Base-by-base conservation (phyloP, 306 rosid genomes). In the Cicer cuneatum region DNA sequence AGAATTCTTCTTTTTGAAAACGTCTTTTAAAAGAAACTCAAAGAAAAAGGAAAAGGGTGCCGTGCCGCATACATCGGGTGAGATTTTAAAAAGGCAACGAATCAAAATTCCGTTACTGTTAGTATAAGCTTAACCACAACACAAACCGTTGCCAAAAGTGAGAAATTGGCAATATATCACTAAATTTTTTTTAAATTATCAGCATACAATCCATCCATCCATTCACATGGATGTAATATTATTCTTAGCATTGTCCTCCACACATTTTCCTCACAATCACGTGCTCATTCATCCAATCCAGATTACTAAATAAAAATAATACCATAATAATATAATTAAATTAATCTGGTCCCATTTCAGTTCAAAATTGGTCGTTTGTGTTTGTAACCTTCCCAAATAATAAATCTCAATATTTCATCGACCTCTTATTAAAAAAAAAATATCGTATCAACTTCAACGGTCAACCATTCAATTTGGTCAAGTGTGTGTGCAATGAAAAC, bases 301-400 rank as follows among this genome's bases (percentile, higher is more conserved):
- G 24, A 21, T 21, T 21, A 21, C 24, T 21, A 21, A 21, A 39
- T 61, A 40, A 0, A 7, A 14, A 29, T 13, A 66, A 21, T 21
- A 21, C 24, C 24, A 21, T 21, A 21, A 21, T 21, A 21, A 21
- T 21, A 21, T 21, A 21, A 21, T 21, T 21, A 21, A 21, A 21
- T 21, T 21, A 45, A 54, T 18, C 9, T 15, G 10, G 5, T 42
- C 42, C 8, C 10, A 35, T 39, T 39, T 42, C 40, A 7, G 15
- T 29, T 59, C 42, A 59, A 37, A 33, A 5, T 35, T 35, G 38
- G 56, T 70, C 45, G 61, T 21, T 52, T 18, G 54, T 73, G 65
- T 66, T 74, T 5, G 52, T 51, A 37, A 69, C 71, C 76, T 59
- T 74, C 76, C 76, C 68, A 71, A 39, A 3, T 58, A 10, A 40